Base-by-base conservation (phyloP, 2,329 filamentous ascomycete species). In the Cadophora gregata region DNA sequence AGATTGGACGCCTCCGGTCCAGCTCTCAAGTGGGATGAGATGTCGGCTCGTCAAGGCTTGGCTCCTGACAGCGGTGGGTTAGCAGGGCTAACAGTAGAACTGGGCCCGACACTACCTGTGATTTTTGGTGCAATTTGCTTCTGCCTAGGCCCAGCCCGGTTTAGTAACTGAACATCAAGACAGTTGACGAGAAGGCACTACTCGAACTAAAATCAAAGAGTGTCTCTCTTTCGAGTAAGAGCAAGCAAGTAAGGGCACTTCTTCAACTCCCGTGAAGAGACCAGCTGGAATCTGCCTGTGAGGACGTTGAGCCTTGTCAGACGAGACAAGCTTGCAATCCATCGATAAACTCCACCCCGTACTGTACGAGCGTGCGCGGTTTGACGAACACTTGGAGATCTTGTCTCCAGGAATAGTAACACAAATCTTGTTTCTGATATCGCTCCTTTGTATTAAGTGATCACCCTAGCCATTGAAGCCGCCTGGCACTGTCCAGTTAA, bases 1-100 rank as follows among this genome's bases (percentile, higher is more conserved):
- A 64, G 60, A 63, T 66, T 67, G 65, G 65, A 62, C 55, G 55
- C 62, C 55, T 27, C 51, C 50, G 9, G 25, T 31, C 61, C 45
- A 19, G 14, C 65, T 27, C 33, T 59, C 33, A 7, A 27, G 55
- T 59, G 36, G 55, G 27, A 62, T 56, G 48, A 33, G 16, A 61
- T 47, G 14, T 55, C 31, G 62, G 59, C 65, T 64, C 58, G 58
- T 58, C 47, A 56, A 67, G 62, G 65, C 59, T 65, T 64, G 62
- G 66, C 59, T 61, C 51, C 29, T 59, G 60, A 59, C 65, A 36
- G 60, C 56, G 56, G 61, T 67, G 65, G 65, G 65, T 56, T 61
- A 67, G 48, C 53, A 29, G 4, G 27, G 48, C 48, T 27, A 36
- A 16, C 27, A 56, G n/a, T 3, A 55, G 29, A 14, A 24, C 29